Evolutionary conservation across 257 asterid species (phyloP), one percentile per base, ranked within the genome.

Genomic region (Verbascum thapsus): DNA sequence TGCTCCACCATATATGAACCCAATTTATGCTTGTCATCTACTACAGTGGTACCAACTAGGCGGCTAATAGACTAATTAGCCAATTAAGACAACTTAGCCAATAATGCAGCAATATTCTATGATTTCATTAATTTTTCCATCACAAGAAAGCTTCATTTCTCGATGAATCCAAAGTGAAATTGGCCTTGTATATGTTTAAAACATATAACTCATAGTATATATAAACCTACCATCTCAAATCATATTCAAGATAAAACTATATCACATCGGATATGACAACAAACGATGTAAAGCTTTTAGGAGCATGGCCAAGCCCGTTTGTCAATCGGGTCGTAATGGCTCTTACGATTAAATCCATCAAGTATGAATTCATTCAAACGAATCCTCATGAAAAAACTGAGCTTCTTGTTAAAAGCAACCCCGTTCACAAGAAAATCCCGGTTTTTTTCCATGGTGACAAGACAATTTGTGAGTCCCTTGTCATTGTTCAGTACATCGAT

Each of bases 361-460:
- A 81, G 43, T 76, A 75, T 66, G 85, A 81, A 58, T 67, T 77
- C 49, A 66, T 77, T 1, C 44, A 60, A 53, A 66, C 65, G 43
- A 23, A 64, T 12, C 59, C 77, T 1, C 30, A 50, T 11, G 63
- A 42, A 4, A 75, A 83, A 70, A 56, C 70, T 13, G 81, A 75
- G 58, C 67, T 72, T 7, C 88, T 83, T 8, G 58, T 83, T 10
- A 74, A 79, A 61, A 51, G 58, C 42, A 83, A 85, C 51, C 90
- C 90, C 0, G 58, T 80, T 53, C 55, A 72, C 78, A 79, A 81
- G 81, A 83, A 81, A 79, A 32, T 80, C 38, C 87, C 88, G 0
- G 88, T 86, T 37, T 76, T 81, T 11, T 40, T 86, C 55, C 83
- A 68, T 37, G 71, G 10, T 37, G 69, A 70, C 1, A 61, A 59